These are phyloP conservation scores for Ustilago vetiveriae DNA, from an alignment of 1,284 basidiomycete species.

Conservation along the genomic window DNA sequence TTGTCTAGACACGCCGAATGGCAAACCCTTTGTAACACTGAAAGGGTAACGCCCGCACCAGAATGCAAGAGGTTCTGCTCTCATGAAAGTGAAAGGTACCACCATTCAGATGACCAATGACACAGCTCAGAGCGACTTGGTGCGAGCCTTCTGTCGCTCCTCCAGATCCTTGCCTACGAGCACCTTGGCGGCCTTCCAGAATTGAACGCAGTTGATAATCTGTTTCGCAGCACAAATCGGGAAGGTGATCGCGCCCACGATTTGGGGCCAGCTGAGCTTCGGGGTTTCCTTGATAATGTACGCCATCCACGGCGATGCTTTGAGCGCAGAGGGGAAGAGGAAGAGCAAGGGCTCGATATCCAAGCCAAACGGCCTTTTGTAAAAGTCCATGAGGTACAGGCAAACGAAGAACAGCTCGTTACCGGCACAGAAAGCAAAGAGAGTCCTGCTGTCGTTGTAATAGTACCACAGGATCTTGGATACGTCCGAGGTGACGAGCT, in stretches of 20 bases:
- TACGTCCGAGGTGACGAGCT: constrained; percentile 87
- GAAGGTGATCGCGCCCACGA: constrained; percentile 76
- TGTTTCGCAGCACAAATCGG: constrained; percentile 87
- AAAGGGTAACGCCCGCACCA: no score
- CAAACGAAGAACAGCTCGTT: constrained; percentile 98
- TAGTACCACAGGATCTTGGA: constrained; percentile 91
- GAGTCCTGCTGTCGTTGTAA: constrained; percentile 87
- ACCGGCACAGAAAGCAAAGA: constrained; percentile 94
- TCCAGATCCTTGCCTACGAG: constrained; percentile 62
- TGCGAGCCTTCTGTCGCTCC: constrained; percentile 44
- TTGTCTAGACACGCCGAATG: no score
- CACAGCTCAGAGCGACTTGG: constrained; percentile 21
- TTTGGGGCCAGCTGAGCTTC: constrained; percentile 80
- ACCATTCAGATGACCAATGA: no score
- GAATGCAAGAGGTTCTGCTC: no score
- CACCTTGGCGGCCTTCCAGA: constrained; percentile 98
- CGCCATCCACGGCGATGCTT: constrained; percentile 32
- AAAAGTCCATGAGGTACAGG: constrained; percentile 92
- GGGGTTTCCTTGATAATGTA: constrained; percentile 63
- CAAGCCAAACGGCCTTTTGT: constrained; percentile 66
- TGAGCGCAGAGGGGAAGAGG: constrained; percentile 36
- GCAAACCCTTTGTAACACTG: no score
- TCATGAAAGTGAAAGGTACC: no score
- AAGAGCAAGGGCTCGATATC: constrained; percentile 47
- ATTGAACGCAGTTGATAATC: constrained; percentile 92